Conservation (phyloP, 345 rosid genomes). For the Viola odorata region DNA sequence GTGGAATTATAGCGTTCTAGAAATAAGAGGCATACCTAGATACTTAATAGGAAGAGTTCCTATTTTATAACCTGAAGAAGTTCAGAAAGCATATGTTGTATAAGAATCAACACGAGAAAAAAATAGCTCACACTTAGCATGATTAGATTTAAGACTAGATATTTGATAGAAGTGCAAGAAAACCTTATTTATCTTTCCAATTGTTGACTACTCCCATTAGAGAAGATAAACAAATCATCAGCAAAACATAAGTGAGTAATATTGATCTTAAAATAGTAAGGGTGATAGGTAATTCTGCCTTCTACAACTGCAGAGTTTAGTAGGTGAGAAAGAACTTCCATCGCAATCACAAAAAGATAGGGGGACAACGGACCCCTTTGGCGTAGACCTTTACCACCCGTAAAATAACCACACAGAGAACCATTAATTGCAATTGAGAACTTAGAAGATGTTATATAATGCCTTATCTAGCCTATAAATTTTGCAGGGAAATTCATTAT, state of each 20-base stretch:
- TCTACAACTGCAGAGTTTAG: not conserved
- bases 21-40: no score
- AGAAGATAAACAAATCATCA: not conserved
- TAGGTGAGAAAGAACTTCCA: not conserved
- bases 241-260: not conserved
- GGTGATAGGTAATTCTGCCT: not conserved
- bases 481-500: not conserved
- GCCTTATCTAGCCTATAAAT: not conserved
- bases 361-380: not conserved
- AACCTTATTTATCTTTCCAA: no score
- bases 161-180: no score
- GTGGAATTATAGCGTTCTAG: no score
- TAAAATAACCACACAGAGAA: not conserved
- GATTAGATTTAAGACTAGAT: no score
- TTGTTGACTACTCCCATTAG: no score
- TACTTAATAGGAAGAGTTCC: no score
- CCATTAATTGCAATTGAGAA: not conserved
- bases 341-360: conserved; percentile 1
- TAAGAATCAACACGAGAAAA: no score
- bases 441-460: not conserved
- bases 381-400: not conserved
- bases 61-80: no score
- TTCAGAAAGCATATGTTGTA: no score
- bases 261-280: not conserved
- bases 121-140: no score